Evolutionary conservation across 768 basidiomycete species (phyloP), one percentile per base, ranked within the genome.

Genomic region (Rickenella mellea): DNA sequence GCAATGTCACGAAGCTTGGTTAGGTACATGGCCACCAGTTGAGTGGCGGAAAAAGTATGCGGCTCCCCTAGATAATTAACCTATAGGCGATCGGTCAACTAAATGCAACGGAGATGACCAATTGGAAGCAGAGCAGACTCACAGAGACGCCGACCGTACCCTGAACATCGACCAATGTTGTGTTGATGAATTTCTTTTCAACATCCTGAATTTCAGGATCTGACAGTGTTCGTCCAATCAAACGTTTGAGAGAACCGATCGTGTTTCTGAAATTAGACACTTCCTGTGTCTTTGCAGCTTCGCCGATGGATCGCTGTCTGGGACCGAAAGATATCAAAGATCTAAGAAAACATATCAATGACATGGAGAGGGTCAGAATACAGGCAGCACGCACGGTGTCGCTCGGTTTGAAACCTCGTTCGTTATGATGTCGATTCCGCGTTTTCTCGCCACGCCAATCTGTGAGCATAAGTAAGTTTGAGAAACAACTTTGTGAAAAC

Each of bases 231-330:
- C 93, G 76, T 7, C 93, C 94, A 51, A 96, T 70, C 29, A 98
- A 74, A 17, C 93, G 78, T 64, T 97, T 97, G 55, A 98, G 69
- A 0, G 78, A 83, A 30, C 96, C 96, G 58, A 96, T 73, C 20
- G 96, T 98, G 70, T 98, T 99, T 65, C 80, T 86, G 75, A 92
- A 97, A 67, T 98, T 98, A 52, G 91, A 93, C 12, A 84, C 96
- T 65, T 98, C 94, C 52, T 93, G 89, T 0, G 88, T 97, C 71
- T 98, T 99, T 52, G 93, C 94, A 15, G 91, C 49, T 64, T 99
- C 94, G 49, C 96, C 94, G 59, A 98, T 85, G 37, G 82, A 63
- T 33, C 94, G 84, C 54, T 92, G 86, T 59, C 89, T 90, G 17
- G 78, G 77, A 10, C 93, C 92, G 62, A 96, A 99, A 5, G 88